Evolutionary conservation across 768 basidiomycete genomes (phyloP).

Genomic region (Clitopilus hobsonii): DNA sequence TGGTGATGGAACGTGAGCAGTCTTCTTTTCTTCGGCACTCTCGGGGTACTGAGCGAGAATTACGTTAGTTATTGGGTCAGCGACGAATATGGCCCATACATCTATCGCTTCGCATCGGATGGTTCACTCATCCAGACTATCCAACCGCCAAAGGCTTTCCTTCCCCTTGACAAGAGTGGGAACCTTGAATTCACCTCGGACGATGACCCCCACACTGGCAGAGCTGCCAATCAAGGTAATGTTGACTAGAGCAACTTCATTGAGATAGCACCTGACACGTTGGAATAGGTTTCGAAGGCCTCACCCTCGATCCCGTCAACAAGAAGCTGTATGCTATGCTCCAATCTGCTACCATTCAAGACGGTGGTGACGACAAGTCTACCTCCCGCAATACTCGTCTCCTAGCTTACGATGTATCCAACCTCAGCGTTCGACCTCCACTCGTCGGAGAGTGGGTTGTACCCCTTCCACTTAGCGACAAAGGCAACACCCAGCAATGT

Average conservation of each 20-base stretch:
- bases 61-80: conserved; percentile 53
- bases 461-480: conserved; percentile 47
- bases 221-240: conserved; percentile 50
- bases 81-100: conserved; percentile 69
- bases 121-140: conserved; percentile 53
- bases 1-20: conserved; percentile 50
- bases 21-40: background rate
- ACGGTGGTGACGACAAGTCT: conserved; percentile 45
- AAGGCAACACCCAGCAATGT: conserved; percentile 43
- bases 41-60: background rate
- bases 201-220: conserved; percentile 44
- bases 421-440: conserved; percentile 24
- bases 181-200: conserved; percentile 48
- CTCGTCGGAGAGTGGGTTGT: conserved; percentile 58
- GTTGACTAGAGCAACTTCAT: background rate
- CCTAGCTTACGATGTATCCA: conserved; percentile 47
- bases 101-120: conserved; percentile 45
- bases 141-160: conserved; percentile 51
- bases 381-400: conserved; percentile 52
- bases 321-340: conserved; percentile 55
- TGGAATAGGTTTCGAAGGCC: conserved; percentile 50
- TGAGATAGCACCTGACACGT: background rate
- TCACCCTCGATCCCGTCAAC: conserved; percentile 45
- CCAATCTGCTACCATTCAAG: conserved; percentile 60
- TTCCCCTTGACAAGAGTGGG: conserved; percentile 41